phyloP scores from a whole-genome alignment of 805 yeast genomes.

The Nakazawaea ernobii region DNA sequence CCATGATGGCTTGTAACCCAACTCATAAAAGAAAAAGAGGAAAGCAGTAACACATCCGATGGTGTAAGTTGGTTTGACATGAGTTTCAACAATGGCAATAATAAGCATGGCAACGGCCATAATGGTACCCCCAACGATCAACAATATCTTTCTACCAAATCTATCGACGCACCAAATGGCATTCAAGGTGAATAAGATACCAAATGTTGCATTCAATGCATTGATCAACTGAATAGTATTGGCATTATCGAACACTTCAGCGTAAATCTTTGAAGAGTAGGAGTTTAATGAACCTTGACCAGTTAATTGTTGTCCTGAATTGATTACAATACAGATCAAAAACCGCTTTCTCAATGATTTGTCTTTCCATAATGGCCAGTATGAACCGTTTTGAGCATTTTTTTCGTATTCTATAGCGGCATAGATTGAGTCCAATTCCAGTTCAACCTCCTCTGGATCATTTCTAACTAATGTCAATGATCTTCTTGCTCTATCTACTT shows the following conservation, averaged over 20 bases:
- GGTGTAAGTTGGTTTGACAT: slow-evolving; percentile 52
- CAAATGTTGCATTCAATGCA: slow-evolving; percentile 36
- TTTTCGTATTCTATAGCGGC: slow-evolving; percentile 46
- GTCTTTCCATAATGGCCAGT: slow-evolving; percentile 45
- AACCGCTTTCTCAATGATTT: slow-evolving; percentile 36
- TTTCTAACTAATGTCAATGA: slow-evolving; percentile 40
- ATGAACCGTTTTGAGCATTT: slow-evolving; percentile 42
- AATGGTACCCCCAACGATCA: slow-evolving; percentile 29
- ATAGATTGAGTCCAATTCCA: slow-evolving; percentile 27
- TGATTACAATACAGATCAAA: slow-evolving; percentile 45
- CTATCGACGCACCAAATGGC: slow-evolving; percentile 41
- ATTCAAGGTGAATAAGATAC: slow-evolving; percentile 29
- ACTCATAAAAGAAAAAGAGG: slow-evolving; percentile 71
- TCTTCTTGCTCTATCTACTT: slow-evolving; percentile 33
- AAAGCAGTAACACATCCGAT: slow-evolving; percentile 56
- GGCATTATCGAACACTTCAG: slow-evolving; percentile 9
- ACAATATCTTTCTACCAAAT: slow-evolving; percentile 32
- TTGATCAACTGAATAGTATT: slow-evolving; percentile 19
- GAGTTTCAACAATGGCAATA: slow-evolving; percentile 52
- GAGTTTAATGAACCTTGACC: slow-evolving; percentile 30
- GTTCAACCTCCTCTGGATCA: slow-evolving; percentile 23
- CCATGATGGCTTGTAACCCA: slow-evolving; percentile 83
- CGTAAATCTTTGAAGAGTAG: slow-evolving; percentile 13
- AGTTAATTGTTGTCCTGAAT: slow-evolving; percentile 64
- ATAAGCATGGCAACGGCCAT: slow-evolving; percentile 39